Evolutionary conservation across 2,329 filamentous ascomycete genomes (phyloP), one percentile per base, ranked within the genome.

Genomic region (Diaporthe sp.): DNA sequence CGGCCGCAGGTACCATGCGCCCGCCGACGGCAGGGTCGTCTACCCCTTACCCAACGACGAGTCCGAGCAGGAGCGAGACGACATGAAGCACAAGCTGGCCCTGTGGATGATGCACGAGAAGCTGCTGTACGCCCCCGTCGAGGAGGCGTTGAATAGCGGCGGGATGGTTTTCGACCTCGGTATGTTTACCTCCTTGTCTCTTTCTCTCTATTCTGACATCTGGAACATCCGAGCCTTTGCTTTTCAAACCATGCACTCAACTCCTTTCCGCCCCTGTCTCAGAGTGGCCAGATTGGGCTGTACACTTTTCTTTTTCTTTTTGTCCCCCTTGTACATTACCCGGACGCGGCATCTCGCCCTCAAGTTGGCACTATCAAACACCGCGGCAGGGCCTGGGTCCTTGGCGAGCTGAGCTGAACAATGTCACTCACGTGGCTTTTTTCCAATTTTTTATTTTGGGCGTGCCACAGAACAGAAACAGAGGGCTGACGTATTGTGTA

Each of bases 101-200:
- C 76, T 82, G 77, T 79, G 83, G 77, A 78, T 85, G 40, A 81
- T 82, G 74, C 77, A 80, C 10, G 84, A 83, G 4, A 81, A 80
- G 57, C 82, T 83, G 42, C 88, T 87, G 74, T 84, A 84, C 75
- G 83, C 87, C 2, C 87, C 87, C 0, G 79, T 89, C 19, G 82
- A 85, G 13, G 77, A 82, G 1, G 54, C 78, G 9, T 76, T 89
- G 40, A 79, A 81, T 57, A 75, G 76, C 3, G 87, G 86, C 0
- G 86, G 80, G 0, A 81, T 85, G 64, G 85, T 89, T 4, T 82
- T 88, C 30, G 87, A 89, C 76, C 77, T 89, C 28, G 87, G 87
- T 84, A 79, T 72, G 83, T 82, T 7, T 2, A 75, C 73, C 17
- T 77, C 75, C 45, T 67, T 54, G 25, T 25, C 38, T 45, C 22